Percentiles rank a stretch among this genome's conserved stretches.
phyloP scores from a whole-genome alignment of 2,329 filamentous ascomycete species.

The Colletotrichum sp. region DNA sequence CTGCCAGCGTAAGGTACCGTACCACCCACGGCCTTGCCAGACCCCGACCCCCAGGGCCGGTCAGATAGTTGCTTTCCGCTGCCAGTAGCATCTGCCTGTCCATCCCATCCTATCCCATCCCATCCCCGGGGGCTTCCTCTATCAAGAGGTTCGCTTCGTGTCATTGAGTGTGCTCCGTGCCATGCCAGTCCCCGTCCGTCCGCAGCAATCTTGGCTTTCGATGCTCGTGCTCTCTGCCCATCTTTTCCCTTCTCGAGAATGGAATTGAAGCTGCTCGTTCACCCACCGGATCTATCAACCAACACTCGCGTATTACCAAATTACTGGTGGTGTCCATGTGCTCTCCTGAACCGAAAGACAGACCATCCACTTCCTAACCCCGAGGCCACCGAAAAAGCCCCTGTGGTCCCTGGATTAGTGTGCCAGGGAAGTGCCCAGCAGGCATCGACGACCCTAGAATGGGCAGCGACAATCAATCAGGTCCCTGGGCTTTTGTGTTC shows the following conservation, averaged over 20 bases:
- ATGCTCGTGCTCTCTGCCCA: background rate
- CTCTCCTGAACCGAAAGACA: background rate
- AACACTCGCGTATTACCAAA: background rate
- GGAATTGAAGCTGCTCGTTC: background rate
- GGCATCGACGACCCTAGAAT: background rate
- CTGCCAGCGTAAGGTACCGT: background rate
- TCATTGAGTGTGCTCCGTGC: background rate
- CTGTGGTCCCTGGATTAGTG: slow-evolving; percentile 13
- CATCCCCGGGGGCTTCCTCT: background rate
- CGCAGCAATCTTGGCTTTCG: background rate
- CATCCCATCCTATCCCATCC: background rate
- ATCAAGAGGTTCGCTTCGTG: background rate
- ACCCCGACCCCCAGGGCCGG: background rate
- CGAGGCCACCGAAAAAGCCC: background rate
- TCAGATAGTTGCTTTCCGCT: background rate
- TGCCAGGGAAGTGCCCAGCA: slow-evolving; percentile 11
- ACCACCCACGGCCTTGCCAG: background rate
- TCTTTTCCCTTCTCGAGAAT: background rate
- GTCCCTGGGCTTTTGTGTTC: slow-evolving; percentile 4
- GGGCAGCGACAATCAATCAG: background rate
- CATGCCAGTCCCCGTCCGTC: background rate
- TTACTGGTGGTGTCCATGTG: background rate
- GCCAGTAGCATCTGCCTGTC: background rate
- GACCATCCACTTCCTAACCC: background rate
- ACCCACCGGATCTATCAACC: background rate